Evolutionary conservation across 2,329 filamentous ascomycete species (phyloP).

Genomic region (Nakataea oryzae): DNA sequence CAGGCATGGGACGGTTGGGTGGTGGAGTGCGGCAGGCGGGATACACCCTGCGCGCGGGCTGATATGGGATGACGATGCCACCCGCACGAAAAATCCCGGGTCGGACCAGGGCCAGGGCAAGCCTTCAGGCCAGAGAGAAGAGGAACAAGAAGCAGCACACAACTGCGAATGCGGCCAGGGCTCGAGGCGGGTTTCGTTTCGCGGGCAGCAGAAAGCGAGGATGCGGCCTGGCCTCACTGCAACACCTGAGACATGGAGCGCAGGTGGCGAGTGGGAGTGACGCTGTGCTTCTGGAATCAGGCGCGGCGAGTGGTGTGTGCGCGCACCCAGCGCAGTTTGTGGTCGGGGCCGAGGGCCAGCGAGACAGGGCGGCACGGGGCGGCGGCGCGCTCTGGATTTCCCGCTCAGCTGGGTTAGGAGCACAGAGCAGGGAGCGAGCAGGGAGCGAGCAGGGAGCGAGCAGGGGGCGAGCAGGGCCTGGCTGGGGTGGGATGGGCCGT

Average conservation of each 20-base stretch:
- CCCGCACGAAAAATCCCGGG: background rate
- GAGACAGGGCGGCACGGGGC: background rate
- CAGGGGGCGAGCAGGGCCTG: background rate
- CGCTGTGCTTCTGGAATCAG: background rate
- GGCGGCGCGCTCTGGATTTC: background rate
- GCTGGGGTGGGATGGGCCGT: background rate
- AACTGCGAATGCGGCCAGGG: background rate
- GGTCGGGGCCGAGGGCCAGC: background rate
- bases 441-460: too few species aligned
- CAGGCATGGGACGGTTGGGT: background rate
- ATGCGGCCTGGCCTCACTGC: background rate
- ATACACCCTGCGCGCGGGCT: background rate
- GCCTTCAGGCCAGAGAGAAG: too few species aligned
- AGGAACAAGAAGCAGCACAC: background rate
- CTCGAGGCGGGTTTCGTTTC: background rate
- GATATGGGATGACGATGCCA: background rate
- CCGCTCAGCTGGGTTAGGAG: background rate
- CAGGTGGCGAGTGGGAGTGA: background rate
- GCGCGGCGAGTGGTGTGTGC: background rate
- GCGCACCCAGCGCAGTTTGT: background rate
- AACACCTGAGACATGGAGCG: background rate
- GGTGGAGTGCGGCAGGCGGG: too few species aligned
- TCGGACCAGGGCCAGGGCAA: background rate
- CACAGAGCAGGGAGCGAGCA: too few species aligned
- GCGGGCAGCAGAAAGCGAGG: background rate